These are phyloP conservation scores for Abelmoschus esculentus DNA, from an alignment of 345 rosid species.

Conservation along the genomic window DNA sequence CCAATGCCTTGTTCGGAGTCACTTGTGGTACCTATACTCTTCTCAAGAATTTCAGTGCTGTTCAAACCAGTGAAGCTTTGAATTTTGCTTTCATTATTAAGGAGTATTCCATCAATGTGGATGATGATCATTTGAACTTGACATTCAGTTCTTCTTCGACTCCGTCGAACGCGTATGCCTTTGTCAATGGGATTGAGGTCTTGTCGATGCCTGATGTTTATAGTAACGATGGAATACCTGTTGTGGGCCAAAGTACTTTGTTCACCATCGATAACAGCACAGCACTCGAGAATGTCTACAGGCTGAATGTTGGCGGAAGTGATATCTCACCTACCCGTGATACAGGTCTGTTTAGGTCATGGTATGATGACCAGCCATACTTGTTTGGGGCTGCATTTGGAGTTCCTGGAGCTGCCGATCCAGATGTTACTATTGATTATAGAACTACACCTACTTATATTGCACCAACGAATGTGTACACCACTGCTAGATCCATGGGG, in stretches of 20 bases:
- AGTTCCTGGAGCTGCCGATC: constrained; percentile 37
- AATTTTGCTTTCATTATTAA: constrained; percentile 53
- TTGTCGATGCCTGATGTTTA: constrained; percentile 88
- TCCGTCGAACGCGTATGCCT: constrained; percentile 49
- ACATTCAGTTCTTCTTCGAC: constrained; percentile 57
- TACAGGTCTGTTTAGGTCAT: constrained; percentile 75
- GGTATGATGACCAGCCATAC: constrained; percentile 72
- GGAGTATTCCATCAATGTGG: constrained; percentile 67
- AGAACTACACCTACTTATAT: constrained; percentile 43
- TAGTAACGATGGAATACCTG: constrained; percentile 33
- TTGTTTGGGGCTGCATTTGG: constrained; percentile 56
- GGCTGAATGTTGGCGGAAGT: constrained; percentile 88
- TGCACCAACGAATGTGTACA: constrained; percentile 62
- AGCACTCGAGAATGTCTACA: constrained; percentile 71
- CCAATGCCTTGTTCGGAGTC: constrained; percentile 61
- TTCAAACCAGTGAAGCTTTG: constrained; percentile 67
- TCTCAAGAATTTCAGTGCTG: constrained; percentile 76
- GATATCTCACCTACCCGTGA: constrained; percentile 72
- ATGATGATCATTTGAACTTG: constrained; percentile 41
- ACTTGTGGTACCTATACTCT: constrained; percentile 51
- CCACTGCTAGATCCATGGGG: constrained; percentile 85
- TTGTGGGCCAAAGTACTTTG: constrained; percentile 33
- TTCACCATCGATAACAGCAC: constrained; percentile 53
- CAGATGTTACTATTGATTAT: constrained; percentile 35
- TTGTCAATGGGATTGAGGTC: constrained; percentile 92